phyloP scores from a whole-genome alignment of 495 filamentous ascomycete species.

The Letharia columbiana region DNA sequence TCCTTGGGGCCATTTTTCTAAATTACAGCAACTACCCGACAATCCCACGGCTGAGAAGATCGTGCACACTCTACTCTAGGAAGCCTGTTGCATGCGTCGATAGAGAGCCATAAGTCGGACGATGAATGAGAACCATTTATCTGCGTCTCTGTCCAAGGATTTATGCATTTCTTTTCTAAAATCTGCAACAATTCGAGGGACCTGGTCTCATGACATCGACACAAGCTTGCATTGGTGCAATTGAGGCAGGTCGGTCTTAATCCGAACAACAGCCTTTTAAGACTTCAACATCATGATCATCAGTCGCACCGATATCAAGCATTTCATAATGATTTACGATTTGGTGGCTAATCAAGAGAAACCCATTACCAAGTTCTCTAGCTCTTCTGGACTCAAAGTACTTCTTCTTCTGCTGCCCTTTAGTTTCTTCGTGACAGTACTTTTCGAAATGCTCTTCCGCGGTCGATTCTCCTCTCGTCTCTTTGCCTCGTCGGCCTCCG shows the following conservation, averaged over 20 bases:
- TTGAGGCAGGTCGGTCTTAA: not conserved
- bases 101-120: not conserved
- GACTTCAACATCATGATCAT: not conserved
- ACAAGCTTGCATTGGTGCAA: not conserved
- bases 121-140: not conserved
- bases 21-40: not conserved
- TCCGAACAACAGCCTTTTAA: not conserved
- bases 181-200: not conserved
- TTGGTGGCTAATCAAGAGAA: not conserved
- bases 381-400: conserved; percentile 63
- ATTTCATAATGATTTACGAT: not conserved
- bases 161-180: not conserved
- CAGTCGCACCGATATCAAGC: not conserved
- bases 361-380: conserved; percentile 52
- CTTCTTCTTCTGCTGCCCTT: conserved; percentile 51
- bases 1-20: not conserved
- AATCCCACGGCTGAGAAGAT: not conserved
- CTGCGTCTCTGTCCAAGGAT: not conserved
- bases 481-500: conserved; percentile 37
- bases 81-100: not conserved
- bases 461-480: conserved; percentile 37
- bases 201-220: not conserved
- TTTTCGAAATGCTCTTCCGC: conserved; percentile 38
- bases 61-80: not conserved
- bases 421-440: conserved; percentile 36